Percentiles rank a stretch among this genome's conserved stretches.
Evolutionary conservation across 208 protist species (phyloP).

Genomic region (Leishmania lainsoni): DNA sequence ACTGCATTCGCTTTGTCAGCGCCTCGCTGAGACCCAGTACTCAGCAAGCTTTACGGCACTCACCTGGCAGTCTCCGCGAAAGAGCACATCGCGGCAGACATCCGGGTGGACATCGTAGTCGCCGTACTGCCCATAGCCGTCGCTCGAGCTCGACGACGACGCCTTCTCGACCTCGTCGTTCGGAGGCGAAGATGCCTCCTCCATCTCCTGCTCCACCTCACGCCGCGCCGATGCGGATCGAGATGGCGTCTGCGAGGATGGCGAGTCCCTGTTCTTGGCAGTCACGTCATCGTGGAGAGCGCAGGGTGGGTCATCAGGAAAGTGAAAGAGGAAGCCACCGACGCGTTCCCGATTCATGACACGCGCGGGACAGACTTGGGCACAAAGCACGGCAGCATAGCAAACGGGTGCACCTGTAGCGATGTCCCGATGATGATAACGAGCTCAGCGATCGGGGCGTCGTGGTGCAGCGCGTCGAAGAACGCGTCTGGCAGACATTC

Average conservation of each 20-base stretch:
- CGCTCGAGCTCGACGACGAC: constrained; percentile 46
- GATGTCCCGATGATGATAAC: constrained; percentile 96
- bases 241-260: neutral
- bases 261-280: neutral
- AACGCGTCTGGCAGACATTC: constrained; percentile 93
- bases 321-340: constrained; percentile 70
- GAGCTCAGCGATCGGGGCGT: constrained; percentile 81
- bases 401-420: constrained; percentile 94
- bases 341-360: constrained; percentile 91
- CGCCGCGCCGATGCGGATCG: neutral
- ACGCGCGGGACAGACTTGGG: constrained; percentile 72
- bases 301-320: constrained; percentile 46
- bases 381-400: constrained; percentile 70
- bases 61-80: constrained; percentile 47
- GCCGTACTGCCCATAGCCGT: constrained; percentile 62
- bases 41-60: constrained; percentile 34
- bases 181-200: neutral
- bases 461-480: constrained; percentile 58
- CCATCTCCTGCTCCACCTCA: neutral
- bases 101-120: constrained; percentile 23
- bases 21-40: constrained; percentile 45
- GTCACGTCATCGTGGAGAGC: neutral
- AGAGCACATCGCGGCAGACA: constrained; percentile 67
- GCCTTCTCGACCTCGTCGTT: neutral
- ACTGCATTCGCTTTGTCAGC: constrained; percentile 20